Conservation (phyloP, 176 grass and related monocot species). For the Triticum timopheevii region DNA sequence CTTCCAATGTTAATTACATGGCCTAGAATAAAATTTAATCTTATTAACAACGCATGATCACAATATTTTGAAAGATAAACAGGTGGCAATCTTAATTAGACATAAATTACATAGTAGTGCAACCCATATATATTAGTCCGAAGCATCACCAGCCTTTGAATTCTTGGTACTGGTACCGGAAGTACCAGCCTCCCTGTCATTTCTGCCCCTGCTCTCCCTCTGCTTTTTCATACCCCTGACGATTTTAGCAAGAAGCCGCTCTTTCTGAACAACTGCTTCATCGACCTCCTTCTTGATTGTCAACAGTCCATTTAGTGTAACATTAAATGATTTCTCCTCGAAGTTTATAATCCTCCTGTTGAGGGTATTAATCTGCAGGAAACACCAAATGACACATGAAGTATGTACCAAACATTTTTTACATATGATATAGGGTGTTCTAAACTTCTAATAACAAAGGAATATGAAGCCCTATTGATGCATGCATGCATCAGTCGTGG, state of each 20-base stretch:
- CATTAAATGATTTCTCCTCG: neutral
- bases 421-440: neutral
- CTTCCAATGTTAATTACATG: too few relatives aligned
- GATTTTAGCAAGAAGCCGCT: neutral
- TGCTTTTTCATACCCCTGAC: neutral
- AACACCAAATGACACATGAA: neutral
- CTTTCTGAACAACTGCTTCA: neutral
- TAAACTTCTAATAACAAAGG: too few relatives aligned
- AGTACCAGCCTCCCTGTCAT: neutral
- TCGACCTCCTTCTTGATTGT: neutral
- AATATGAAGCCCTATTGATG: neutral
- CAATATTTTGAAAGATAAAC: too few relatives aligned
- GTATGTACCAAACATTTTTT: neutral
- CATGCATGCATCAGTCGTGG: neutral
- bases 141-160: too few relatives aligned
- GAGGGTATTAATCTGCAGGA: neutral
- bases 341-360: neutral
- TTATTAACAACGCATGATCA: too few relatives aligned
- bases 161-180: neutral
- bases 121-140: neutral
- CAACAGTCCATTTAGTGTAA: neutral
- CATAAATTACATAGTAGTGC: neutral
- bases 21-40: too few relatives aligned
- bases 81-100: neutral
- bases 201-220: neutral